Evolutionary conservation across 768 basidiomycete genomes (phyloP).

Genomic region (Hygrocybe coccinea): DNA sequence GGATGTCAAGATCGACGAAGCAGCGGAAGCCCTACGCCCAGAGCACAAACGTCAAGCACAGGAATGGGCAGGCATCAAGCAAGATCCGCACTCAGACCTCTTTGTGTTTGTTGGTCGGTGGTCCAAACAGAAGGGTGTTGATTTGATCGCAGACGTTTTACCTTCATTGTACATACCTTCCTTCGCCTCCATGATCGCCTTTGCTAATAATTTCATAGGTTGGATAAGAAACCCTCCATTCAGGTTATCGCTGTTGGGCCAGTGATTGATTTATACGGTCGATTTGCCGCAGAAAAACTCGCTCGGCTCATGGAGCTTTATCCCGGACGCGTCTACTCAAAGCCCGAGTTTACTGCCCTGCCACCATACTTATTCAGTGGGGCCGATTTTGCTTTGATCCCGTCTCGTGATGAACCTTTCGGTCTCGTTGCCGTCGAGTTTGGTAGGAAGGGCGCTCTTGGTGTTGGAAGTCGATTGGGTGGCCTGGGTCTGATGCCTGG

Average conservation of each 20-base stretch:
- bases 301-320: slow-evolving; percentile 92
- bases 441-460: slow-evolving; percentile 92
- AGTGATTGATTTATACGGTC: slow-evolving; percentile 91
- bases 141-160: slow-evolving; percentile 94
- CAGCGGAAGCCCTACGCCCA: slow-evolving; percentile 83
- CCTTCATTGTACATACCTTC: slow-evolving; percentile 62
- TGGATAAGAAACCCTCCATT: slow-evolving; percentile 81
- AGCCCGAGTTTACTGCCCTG: slow-evolving; percentile 91
- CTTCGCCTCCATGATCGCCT: not conserved
- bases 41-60: slow-evolving; percentile 89
- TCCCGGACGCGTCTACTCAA: slow-evolving; percentile 91
- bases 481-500: slow-evolving; percentile 97
- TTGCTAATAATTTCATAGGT: slow-evolving; percentile 36
- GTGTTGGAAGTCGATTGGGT: slow-evolving; percentile 90
- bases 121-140: slow-evolving; percentile 99
- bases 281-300: slow-evolving; percentile 92
- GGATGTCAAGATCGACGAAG: slow-evolving; percentile 72
- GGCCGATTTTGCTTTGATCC: slow-evolving; percentile 92
- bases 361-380: slow-evolving; percentile 93
- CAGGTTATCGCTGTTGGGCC: slow-evolving; percentile 89
- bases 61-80: slow-evolving; percentile 91
- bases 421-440: slow-evolving; percentile 95
- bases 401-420: slow-evolving; percentile 94
- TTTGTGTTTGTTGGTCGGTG: slow-evolving; percentile 97
- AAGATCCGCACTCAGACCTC: slow-evolving; percentile 83